Base-by-base conservation (phyloP, 768 basidiomycete genomes). In the Lentinula guzmanii region DNA sequence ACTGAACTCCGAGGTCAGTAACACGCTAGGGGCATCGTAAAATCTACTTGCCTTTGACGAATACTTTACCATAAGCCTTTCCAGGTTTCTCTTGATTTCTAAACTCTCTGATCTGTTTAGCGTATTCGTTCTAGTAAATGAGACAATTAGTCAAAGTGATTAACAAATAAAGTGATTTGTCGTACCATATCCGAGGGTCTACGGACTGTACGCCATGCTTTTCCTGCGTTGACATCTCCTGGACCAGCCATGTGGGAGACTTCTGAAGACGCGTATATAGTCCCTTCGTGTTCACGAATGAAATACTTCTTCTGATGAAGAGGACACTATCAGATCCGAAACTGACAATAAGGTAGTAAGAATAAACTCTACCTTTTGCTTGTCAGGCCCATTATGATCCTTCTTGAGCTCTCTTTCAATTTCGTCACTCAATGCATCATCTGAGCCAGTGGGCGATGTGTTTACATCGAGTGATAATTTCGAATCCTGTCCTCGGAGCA, bases 101-200 rank as follows among this genome's bases (percentile, higher is more conserved):
- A 62, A 87, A 89, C 72, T 93, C 90, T 68, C 82, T 84, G 64
- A 98, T 90, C 71, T 95, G 91, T 67, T 91, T 91, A 34, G 93
- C 86, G 71, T 95, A 93, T 75, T 98, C 93, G 71, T 98, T 92
- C 95, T 97, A 16, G 15, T 6, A 5, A 63, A 39, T 18, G 34
- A 24, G 58, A 21, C 42, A 50, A 46, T 43, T 52, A 52, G 39
- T 52, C 61, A 60, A 61, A 63, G 50, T 55, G 52, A 16, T 34
- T 10, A 56, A 21, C 13, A 8, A 18, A 59, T 31, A 45, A 13
- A 39, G 41, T 33, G 4, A 28, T 74, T 81, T 58, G 65, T 95
- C 82, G 60, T 65, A 95, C 95, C 90, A 98, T 96, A 69, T 98
- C 95, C 1, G 94, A 96, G 9, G 95, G 94, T 24, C 94, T 77